Conservation (phyloP, 2,329 filamentous ascomycete species). For the Fusarium compactum region DNA sequence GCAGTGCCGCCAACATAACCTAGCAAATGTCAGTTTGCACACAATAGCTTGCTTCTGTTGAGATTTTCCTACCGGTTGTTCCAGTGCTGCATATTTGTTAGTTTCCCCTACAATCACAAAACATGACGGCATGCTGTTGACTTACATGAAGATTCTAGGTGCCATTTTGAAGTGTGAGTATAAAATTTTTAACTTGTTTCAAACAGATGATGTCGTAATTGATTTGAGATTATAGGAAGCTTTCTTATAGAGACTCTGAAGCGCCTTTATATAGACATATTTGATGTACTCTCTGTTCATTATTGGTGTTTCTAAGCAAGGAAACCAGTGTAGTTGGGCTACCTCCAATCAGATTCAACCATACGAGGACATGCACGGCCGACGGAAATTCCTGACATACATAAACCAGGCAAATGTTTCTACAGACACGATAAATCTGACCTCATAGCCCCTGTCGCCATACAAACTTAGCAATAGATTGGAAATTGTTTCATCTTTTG, state of each 20-base stretch:
- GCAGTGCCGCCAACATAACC: conserved; percentile 67
- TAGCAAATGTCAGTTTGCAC: conserved; percentile 18
- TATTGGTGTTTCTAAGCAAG: not conserved
- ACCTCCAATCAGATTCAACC: not conserved
- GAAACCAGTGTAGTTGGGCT: not conserved
- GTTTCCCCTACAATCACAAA: not conserved
- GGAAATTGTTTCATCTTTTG: not conserved
- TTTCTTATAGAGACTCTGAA: not conserved
- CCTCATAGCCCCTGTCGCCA: not conserved
- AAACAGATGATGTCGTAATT: no score
- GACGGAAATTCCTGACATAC: not conserved
- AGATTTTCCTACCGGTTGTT: conserved; percentile 54
- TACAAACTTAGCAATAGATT: not conserved
- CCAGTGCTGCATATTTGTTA: conserved; percentile 53
- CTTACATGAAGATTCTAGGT: conserved; percentile 59
- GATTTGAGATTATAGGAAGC: fast-evolving
- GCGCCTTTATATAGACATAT: not conserved
- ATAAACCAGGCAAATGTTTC: not conserved
- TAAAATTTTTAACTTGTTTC: not conserved
- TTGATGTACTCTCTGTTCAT: no score
- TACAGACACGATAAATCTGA: not conserved
- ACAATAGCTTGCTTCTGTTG: fast-evolving
- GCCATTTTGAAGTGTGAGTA: conserved; percentile 49
- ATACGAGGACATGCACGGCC: not conserved
- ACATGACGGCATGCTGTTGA: not conserved